Conservation (phyloP, 352 stramenopile genomes). For the Globisporangium irregulare region DNA sequence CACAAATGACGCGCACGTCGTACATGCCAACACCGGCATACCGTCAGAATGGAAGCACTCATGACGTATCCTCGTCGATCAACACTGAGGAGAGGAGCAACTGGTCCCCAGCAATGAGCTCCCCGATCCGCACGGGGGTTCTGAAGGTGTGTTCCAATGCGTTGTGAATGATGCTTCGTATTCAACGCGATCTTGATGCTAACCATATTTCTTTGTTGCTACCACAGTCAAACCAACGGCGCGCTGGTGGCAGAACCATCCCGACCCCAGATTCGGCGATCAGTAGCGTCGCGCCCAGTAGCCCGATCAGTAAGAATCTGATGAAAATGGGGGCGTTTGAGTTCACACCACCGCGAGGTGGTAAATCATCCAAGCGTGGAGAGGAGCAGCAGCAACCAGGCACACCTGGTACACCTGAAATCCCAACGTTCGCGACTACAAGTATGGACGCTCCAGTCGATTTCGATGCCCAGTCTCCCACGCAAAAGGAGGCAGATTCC, state of each 20-base stretch:
- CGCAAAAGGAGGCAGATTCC: background rate
- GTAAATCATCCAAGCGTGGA: slow-evolving; percentile 25
- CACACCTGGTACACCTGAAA: slow-evolving; percentile 42
- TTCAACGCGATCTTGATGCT: background rate
- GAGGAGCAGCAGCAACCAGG: slow-evolving; percentile 24
- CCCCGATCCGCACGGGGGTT: slow-evolving; percentile 44
- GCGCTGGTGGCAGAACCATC: slow-evolving; percentile 19
- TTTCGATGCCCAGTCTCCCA: slow-evolving; percentile 17
- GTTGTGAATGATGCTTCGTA: background rate
- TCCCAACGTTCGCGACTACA: slow-evolving; percentile 53
- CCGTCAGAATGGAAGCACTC: slow-evolving; percentile 23
- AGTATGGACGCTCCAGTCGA: slow-evolving; percentile 28
- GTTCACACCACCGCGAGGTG: slow-evolving; percentile 50
- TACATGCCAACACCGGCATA: slow-evolving; percentile 49
- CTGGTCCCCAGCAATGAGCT: slow-evolving; percentile 59
- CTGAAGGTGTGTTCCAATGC: slow-evolving; percentile 32
- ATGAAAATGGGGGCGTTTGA: slow-evolving; percentile 83
- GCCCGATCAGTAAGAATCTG: slow-evolving; percentile 73
- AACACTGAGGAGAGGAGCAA: slow-evolving; percentile 42
- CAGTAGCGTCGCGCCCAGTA: slow-evolving; percentile 66
- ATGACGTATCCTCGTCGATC: slow-evolving; percentile 42
- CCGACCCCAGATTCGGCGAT: slow-evolving; percentile 63
- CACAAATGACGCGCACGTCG: slow-evolving; percentile 60
- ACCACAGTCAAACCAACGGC: slow-evolving; percentile 19
- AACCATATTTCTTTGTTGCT: background rate